A percentile compares a stretch with the other conserved stretches of the same genome.
These are phyloP conservation scores for Tricladium varicosporioides DNA, from an alignment of 2,329 filamentous ascomycete species.

Conservation along the genomic window DNA sequence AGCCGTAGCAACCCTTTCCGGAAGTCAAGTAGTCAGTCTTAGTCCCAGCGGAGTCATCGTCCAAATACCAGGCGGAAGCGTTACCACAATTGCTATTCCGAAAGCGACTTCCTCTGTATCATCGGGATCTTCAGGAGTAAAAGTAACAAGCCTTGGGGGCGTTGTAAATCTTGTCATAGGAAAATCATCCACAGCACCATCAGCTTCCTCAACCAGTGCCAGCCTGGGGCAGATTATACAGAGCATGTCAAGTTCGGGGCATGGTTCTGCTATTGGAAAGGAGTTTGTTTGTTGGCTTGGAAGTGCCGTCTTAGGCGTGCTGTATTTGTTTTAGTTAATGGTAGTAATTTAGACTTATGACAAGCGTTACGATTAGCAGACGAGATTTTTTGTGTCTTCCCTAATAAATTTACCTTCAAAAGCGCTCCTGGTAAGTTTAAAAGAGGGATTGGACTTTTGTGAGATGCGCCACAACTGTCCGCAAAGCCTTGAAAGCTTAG, in stretches of 20 bases:
- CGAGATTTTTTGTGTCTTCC: too few species aligned
- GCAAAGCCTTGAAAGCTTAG: too few species aligned
- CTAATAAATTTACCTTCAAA: too few species aligned
- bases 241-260: background rate
- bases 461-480: too few species aligned
- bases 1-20: slow-evolving; percentile 1
- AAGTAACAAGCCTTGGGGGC: too few species aligned
- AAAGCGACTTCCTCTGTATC: background rate
- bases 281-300: background rate
- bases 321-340: background rate
- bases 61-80: slow-evolving; percentile 9
- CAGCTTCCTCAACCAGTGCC: background rate
- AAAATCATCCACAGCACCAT: background rate
- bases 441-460: too few species aligned
- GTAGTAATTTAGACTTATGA: too few species aligned
- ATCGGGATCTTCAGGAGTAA: background rate
- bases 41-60: slow-evolving; percentile 13
- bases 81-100: slow-evolving; percentile 10
- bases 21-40: slow-evolving; percentile 11
- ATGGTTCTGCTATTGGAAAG: slow-evolving; percentile 37
- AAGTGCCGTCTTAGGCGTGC: background rate
- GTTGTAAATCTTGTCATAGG: too few species aligned
- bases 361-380: too few species aligned
- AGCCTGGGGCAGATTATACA: background rate
- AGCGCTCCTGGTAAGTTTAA: too few species aligned